phyloP scores from a whole-genome alignment of 1,284 basidiomycete genomes.

The Puccinia hordei region DNA sequence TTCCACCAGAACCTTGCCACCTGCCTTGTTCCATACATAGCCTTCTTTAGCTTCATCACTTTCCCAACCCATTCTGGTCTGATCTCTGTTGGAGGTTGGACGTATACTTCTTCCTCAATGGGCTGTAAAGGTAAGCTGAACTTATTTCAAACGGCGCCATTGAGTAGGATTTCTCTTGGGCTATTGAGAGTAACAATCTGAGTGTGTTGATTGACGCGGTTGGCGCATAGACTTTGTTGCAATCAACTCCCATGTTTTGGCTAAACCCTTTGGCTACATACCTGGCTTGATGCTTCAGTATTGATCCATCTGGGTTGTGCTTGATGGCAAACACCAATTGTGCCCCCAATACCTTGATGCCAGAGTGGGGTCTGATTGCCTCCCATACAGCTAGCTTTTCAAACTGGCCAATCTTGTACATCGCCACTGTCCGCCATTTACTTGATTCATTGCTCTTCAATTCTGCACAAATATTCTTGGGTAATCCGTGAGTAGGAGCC shows the following conservation, averaged over 20 bases:
- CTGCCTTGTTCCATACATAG: no score
- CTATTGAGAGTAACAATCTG: slow-evolving; percentile 48
- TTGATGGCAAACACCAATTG: background rate
- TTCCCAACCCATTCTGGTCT: no score
- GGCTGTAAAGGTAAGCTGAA: no score
- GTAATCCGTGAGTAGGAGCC: background rate
- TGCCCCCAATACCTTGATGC: background rate
- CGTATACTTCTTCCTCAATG: no score
- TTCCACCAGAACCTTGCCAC: background rate
- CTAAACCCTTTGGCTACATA: slow-evolving; percentile 51
- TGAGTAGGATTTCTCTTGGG: background rate
- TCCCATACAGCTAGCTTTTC: background rate
- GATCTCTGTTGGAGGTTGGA: no score
- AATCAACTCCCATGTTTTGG: slow-evolving; percentile 49
- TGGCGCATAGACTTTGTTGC: slow-evolving; percentile 50
- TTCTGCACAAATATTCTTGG: background rate
- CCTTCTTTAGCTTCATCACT: no score
- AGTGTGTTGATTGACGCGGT: slow-evolving; percentile 27
- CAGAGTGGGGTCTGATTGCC: background rate
- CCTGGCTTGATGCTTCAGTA: slow-evolving; percentile 8
- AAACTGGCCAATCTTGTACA: background rate
- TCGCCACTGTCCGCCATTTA: background rate
- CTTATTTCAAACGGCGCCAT: background rate
- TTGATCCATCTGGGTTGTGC: background rate
- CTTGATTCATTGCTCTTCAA: background rate